Percentiles rank a stretch among this genome's conserved stretches.
Evolutionary conservation across 805 yeast species (phyloP).

Genomic region (Candida railenensis): DNA sequence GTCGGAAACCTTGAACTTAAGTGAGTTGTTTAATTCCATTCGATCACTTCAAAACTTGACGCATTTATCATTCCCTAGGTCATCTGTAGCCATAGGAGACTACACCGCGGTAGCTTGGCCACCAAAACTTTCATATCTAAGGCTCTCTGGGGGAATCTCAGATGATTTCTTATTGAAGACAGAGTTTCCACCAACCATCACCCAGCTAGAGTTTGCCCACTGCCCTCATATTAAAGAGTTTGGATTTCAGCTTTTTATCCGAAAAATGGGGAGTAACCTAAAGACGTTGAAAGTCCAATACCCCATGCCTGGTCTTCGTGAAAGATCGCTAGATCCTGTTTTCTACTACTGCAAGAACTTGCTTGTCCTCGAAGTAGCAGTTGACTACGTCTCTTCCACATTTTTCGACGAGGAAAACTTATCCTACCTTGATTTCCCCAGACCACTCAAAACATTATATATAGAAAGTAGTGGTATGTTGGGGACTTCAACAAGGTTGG

Average conservation of each 20-base stretch:
- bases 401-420: constrained; percentile 37
- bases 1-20: constrained; percentile 83
- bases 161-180: constrained; percentile 73
- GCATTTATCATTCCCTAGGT: constrained; percentile 82
- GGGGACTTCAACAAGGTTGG: constrained; percentile 79
- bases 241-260: constrained; percentile 61
- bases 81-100: constrained; percentile 70
- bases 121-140: constrained; percentile 61
- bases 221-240: constrained; percentile 76
- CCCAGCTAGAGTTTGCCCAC: constrained; percentile 75
- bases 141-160: constrained; percentile 87
- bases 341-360: constrained; percentile 78
- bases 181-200: constrained; percentile 70
- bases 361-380: constrained; percentile 60
- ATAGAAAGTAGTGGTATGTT: constrained; percentile 83
- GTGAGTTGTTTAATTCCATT: constrained; percentile 76
- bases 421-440: constrained; percentile 18
- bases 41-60: constrained; percentile 60
- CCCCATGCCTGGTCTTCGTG: constrained; percentile 82
- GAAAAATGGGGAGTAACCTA: constrained; percentile 65
- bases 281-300: constrained; percentile 67
- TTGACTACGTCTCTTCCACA: constrained; percentile 66
- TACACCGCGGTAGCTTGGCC: constrained; percentile 72
- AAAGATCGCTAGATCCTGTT: constrained; percentile 68
- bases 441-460: constrained; percentile 61